A percentile compares a stretch with the other conserved stretches of the same genome.
These are phyloP conservation scores for Beauveria rudraprayagi DNA, from an alignment of 2,329 filamentous ascomycete species.

Conservation along the genomic window DNA sequence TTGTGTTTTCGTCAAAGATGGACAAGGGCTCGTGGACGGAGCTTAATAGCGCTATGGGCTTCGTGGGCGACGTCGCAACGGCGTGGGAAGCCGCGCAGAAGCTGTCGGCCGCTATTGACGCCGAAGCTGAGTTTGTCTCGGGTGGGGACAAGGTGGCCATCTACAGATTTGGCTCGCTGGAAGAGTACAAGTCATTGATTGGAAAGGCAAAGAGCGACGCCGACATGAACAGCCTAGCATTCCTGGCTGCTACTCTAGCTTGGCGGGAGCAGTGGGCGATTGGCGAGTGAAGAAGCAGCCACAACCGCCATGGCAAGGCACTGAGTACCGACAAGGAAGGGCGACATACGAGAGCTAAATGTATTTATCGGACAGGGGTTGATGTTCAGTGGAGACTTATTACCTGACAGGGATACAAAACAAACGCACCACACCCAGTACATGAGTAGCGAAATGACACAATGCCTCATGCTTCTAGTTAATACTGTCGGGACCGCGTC, in stretches of 20 bases:
- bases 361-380: too few species aligned
- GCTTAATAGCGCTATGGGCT: not conserved
- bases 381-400: too few species aligned
- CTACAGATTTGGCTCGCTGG: not conserved
- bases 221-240: constrained; percentile 8
- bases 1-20: not conserved
- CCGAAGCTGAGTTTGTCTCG: not conserved
- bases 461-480: not conserved
- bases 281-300: not conserved
- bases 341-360: too few species aligned
- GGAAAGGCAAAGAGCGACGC: not conserved
- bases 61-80: not conserved
- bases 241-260: constrained; percentile 3
- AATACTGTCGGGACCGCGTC: not conserved
- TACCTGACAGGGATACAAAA: too few species aligned
- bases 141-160: not conserved
- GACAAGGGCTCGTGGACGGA: not conserved
- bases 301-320: not conserved
- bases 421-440: too few species aligned
- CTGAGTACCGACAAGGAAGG: too few species aligned
- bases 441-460: not conserved
- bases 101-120: not conserved
- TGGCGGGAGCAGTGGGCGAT: constrained; percentile 7
- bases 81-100: not conserved
- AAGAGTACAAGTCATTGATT: not conserved